Evolutionary conservation across 179 eudicot genomes (phyloP).

Genomic region (Beta macrorhiza): DNA sequence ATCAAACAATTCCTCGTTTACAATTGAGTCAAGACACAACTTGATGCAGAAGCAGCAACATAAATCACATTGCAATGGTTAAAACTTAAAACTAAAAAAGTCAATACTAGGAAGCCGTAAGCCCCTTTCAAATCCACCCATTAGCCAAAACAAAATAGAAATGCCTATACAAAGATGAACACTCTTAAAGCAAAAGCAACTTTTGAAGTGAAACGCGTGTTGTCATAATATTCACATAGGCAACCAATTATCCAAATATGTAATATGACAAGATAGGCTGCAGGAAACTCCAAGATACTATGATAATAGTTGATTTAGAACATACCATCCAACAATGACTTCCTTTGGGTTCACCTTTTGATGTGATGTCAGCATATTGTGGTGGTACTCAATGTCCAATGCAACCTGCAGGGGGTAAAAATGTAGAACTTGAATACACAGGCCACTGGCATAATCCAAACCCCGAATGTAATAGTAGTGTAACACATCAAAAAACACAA

Average conservation of each 20-base stretch:
- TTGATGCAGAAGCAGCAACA: neutral
- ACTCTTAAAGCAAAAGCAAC: neutral
- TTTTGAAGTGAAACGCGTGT: neutral
- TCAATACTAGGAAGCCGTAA: neutral
- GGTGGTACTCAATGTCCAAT: conserved; percentile 91
- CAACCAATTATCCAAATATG: neutral
- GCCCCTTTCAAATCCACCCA: no score
- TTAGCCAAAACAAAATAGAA: no score
- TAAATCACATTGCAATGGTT: neutral
- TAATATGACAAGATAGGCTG: neutral
- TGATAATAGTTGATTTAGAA: neutral
- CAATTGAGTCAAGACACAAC: neutral
- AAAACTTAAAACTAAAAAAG: neutral
- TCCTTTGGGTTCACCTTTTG: conserved; percentile 96
- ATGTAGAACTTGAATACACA: neutral
- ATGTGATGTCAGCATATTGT: conserved; percentile 83
- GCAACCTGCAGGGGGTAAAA: conserved; percentile 60
- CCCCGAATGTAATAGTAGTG: neutral
- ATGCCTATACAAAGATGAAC: neutral
- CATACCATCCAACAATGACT: conserved; percentile 96
- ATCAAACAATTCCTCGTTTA: neutral
- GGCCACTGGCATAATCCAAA: neutral
- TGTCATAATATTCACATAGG: neutral
- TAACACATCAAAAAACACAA: neutral
- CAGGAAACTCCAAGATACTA: neutral